Percentiles rank a stretch among this genome's conserved stretches.
Evolutionary conservation across 2,329 filamentous ascomycete species (phyloP).

Genomic region (Diaporthe citri): DNA sequence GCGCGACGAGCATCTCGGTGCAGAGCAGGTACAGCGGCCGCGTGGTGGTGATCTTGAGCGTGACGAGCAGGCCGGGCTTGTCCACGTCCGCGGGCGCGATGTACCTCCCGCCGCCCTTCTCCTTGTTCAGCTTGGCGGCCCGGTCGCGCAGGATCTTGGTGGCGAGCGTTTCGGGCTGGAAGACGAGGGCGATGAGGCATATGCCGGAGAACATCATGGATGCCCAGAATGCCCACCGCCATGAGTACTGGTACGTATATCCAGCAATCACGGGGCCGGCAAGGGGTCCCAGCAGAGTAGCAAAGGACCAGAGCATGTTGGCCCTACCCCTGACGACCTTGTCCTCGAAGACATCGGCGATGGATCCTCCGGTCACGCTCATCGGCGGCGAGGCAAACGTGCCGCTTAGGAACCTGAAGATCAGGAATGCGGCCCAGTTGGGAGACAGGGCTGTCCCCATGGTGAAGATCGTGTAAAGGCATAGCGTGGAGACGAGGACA

Average conservation of each 20-base stretch:
- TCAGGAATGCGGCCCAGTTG: constrained; percentile 43
- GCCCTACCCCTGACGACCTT: constrained; percentile 43
- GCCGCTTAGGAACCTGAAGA: constrained; percentile 43
- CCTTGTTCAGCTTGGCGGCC: constrained; percentile 44
- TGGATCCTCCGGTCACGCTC: constrained; percentile 46
- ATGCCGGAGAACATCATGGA: constrained; percentile 42
- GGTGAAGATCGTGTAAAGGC: constrained; percentile 42
- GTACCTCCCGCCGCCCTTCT: constrained; percentile 38
- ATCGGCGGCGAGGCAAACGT: constrained; percentile 45
- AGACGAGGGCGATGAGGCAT: constrained; percentile 38
- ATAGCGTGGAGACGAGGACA: constrained; percentile 40
- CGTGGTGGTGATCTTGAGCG: constrained; percentile 46
- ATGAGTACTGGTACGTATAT: constrained; percentile 42
- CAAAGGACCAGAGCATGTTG: constrained; percentile 45
- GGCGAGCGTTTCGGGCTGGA: constrained; percentile 46
- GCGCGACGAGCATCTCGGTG: constrained; percentile 47
- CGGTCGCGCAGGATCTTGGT: constrained; percentile 43
- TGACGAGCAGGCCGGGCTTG: constrained; percentile 38
- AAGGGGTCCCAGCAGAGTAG: constrained; percentile 45
- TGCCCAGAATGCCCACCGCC: constrained; percentile 47
- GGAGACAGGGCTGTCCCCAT: constrained; percentile 41
- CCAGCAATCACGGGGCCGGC: constrained; percentile 45
- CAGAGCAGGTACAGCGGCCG: constrained; percentile 48
- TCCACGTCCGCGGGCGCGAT: constrained; percentile 43
- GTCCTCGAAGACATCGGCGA: constrained; percentile 45